Base-by-base conservation (phyloP, 2,329 filamentous ascomycete genomes). In the Lachnellula suecica region DNA sequence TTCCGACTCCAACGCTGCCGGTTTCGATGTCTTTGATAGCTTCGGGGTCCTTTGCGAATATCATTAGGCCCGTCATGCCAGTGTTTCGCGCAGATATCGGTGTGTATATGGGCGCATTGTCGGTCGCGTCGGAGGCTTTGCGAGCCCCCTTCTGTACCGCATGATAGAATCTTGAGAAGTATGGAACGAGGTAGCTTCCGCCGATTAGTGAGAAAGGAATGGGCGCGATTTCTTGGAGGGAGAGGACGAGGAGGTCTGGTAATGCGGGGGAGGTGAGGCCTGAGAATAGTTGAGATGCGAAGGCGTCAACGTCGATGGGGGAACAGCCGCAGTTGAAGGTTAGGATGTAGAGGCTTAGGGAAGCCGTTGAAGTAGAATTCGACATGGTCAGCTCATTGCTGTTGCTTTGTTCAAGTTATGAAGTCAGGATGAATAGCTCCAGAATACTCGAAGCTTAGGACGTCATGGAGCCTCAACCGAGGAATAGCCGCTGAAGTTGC, bases 251-350 rank as follows among this genome's bases (percentile, higher is more conserved):
- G 35, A 89, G 69, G 58, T 87, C 84, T 4, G 78, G 91, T 4
- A 91, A 76, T 68, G 87, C 68, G 15, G 68, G 54, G 56, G 57
- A 58, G 6, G 68, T 70, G 51, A 94, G 79, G 31, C 73, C 76
- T 47, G 77, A 71, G 66, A 87, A 83, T 59, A 96, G 74, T 64
- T 91, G 85, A 10, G 80, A 73, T 13, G 88, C 85, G 63, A 97
- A 91, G 47, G 83, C 76, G 34, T 84, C 75, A 20, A 84, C 76
- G 61, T 92, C 79, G 64, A 96, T 83, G 8, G 84, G 72, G 49
- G 78, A 78, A 61, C 89, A 88, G 27, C 81, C 93, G 65, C 90
- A 95, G 68, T 97, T 97, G 76, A 94, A 96, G 10, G 92, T 96
- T 49, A 96, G 71, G 57, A 96, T 79, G 64, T 96, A 87, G 51